Percentiles rank a stretch among this genome's conserved stretches.
Evolutionary conservation across 1,139 yeast genomes (phyloP).

Genomic region (Hemisphaericaspora lyxosophila): DNA sequence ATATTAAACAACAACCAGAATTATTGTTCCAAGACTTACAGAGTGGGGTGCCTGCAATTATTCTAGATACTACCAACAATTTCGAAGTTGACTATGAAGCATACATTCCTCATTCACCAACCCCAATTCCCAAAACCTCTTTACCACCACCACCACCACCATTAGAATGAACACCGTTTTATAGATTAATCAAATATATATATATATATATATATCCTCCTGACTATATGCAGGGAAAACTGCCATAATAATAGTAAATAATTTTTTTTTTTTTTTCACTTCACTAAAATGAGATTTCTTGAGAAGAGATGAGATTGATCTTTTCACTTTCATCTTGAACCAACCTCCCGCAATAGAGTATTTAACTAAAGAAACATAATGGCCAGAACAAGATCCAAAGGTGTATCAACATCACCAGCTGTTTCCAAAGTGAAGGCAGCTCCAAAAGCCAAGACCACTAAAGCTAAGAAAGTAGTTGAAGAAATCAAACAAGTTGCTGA

Average conservation of each 20-base stretch:
- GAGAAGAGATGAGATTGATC: constrained; percentile 5
- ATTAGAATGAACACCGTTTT: neutral
- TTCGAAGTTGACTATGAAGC: constrained; percentile 1
- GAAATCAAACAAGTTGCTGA: constrained; percentile 4
- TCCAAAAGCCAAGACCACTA: constrained; percentile 7
- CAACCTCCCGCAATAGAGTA: neutral
- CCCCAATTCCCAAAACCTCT: constrained; percentile 3
- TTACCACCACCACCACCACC: constrained; percentile 6
- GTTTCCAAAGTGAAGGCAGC: constrained; percentile 17
- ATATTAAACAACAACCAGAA: constrained; percentile 29
- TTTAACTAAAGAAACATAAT: constrained; percentile 14
- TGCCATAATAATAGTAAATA: too few relatives aligned
- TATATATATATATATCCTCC: too few relatives aligned
- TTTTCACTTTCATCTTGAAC: neutral
- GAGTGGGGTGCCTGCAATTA: constrained; percentile 40
- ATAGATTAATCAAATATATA: too few relatives aligned
- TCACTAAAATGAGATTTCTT: neutral
- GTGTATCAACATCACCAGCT: constrained; percentile 13
- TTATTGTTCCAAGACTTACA: constrained; percentile 38
- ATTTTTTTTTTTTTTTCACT: constrained; percentile 1
- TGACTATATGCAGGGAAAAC: constrained; percentile 4
- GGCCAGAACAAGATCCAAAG: constrained; percentile 36
- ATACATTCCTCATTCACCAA: neutral
- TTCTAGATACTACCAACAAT: constrained; percentile 29
- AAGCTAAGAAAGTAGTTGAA: constrained; percentile 8